These are phyloP conservation scores for Lactuca sativa DNA, from an alignment of 129 eudicot species.

Conservation along the genomic window DNA sequence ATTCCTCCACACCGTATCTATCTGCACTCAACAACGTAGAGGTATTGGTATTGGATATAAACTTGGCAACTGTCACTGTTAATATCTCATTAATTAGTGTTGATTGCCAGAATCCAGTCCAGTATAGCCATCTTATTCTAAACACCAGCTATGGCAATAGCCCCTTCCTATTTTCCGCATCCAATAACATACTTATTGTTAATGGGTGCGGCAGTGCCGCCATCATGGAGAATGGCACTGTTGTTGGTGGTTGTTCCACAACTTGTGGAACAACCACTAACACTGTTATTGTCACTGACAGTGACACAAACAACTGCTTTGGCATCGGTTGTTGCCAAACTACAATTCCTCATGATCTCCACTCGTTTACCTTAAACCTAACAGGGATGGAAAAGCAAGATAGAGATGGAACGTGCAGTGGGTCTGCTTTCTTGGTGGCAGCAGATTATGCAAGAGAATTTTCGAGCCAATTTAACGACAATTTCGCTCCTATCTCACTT, in stretches of 20 bases:
- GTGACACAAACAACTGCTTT: conserved; percentile 4
- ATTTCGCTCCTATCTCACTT: conserved; percentile 14
- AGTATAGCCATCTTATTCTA: neutral
- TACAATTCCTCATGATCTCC: conserved; percentile 17
- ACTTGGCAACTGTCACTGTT: conserved; percentile 15
- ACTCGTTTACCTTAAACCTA: neutral
- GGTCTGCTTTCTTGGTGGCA: conserved; percentile 13
- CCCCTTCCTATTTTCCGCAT: conserved; percentile 24
- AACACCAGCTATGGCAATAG: neutral
- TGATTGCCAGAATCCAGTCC: conserved; percentile 14
- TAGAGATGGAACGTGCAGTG: conserved; percentile 21
- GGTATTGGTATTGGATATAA: neutral
- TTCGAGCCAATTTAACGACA: neutral
- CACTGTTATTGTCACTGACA: neutral
- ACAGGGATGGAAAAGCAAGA: neutral
- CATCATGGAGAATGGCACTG: neutral
- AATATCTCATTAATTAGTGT: conserved; percentile 15
- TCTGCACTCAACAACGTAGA: conserved; percentile 21
- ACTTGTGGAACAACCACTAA: neutral
- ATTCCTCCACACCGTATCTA: conserved; percentile 14
- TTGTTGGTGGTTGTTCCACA: conserved; percentile 15
- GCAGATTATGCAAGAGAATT: neutral
- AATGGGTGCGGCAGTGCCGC: conserved; percentile 29
- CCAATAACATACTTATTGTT: conserved; percentile 9
- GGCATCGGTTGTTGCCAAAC: conserved; percentile 34